Conservation (phyloP, 148 eudicot species). For the Selenicereus undatus region DNA sequence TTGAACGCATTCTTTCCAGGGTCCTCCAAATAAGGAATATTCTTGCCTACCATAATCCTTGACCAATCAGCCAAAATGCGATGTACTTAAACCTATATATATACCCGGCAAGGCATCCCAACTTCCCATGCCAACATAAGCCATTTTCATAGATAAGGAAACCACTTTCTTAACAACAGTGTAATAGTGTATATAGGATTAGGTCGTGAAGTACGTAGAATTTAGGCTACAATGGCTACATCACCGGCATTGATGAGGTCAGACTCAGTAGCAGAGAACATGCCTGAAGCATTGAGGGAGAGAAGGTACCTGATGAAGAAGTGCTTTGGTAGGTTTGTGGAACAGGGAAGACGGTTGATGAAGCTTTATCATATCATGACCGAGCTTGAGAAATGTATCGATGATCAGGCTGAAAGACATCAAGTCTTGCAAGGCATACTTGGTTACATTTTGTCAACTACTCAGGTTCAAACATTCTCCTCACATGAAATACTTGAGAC, state of each 20-base stretch:
- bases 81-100: constrained; percentile 2
- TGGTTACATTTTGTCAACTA: constrained; percentile 78
- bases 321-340: constrained; percentile 58
- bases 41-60: constrained; percentile 30
- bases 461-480: constrained; percentile 43
- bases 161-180: background rate
- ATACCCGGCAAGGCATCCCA: background rate
- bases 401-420: constrained; percentile 51
- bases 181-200: no score
- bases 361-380: constrained; percentile 70
- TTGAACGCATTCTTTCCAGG: constrained; percentile 41
- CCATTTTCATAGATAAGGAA: background rate
- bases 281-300: constrained; percentile 79
- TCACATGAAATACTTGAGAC: background rate
- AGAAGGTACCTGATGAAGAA: constrained; percentile 80
- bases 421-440: constrained; percentile 69
- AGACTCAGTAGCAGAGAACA: constrained; percentile 61
- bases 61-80: constrained; percentile 14
- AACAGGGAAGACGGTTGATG: constrained; percentile 68
- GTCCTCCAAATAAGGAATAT: constrained; percentile 32
- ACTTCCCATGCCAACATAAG: background rate
- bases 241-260: constrained; percentile 48
- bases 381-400: constrained; percentile 68
- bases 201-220: background rate
- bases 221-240: constrained; percentile 24